phyloP scores from a whole-genome alignment of 2,329 filamentous ascomycete species.

The Diplodia sapinea region DNA sequence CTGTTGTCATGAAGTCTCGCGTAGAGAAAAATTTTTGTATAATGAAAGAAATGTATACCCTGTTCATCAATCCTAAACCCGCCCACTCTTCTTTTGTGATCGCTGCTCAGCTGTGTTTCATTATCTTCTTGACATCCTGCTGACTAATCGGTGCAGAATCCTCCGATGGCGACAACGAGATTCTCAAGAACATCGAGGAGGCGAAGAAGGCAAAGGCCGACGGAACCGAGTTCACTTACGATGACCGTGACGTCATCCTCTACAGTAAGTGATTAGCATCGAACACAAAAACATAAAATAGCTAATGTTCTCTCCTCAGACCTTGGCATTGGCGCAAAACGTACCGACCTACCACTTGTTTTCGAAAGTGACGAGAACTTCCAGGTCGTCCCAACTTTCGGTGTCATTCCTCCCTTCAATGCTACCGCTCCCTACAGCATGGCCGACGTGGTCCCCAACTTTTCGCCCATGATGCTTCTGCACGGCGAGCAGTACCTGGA shows the following conservation, averaged over 20 bases:
- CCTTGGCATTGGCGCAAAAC: conserved; percentile 89
- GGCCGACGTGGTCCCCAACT: conserved; percentile 88
- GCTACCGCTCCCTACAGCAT: conserved; percentile 79
- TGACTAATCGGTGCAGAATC: conserved; percentile 23
- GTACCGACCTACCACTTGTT: conserved; percentile 82
- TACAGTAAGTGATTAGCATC: conserved; percentile 64
- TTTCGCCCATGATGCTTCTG: conserved; percentile 97
- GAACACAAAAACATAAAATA: not conserved
- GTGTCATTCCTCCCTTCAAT: conserved; percentile 93
- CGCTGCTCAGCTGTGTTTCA: no score
- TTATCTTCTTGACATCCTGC: not conserved
- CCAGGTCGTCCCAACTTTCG: conserved; percentile 92
- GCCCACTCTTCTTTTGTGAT: not conserved
- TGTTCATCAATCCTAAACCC: not conserved
- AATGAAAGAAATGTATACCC: conserved; percentile 31
- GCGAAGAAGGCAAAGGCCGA: conserved; percentile 74
- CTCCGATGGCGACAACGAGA: conserved; percentile 52
- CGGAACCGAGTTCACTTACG: conserved; percentile 80
- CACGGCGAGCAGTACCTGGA: conserved; percentile 99
- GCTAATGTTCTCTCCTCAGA: conserved; percentile 52
- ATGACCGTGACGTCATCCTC: conserved; percentile 86
- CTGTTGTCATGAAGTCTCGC: conserved; percentile 1
- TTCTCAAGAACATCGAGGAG: conserved; percentile 74
- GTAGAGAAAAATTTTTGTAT: conserved; percentile 15
- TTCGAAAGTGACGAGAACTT: conserved; percentile 93